Evolutionary conservation across 768 basidiomycete genomes (phyloP).

Genomic region (Chalciporus chontae): DNA sequence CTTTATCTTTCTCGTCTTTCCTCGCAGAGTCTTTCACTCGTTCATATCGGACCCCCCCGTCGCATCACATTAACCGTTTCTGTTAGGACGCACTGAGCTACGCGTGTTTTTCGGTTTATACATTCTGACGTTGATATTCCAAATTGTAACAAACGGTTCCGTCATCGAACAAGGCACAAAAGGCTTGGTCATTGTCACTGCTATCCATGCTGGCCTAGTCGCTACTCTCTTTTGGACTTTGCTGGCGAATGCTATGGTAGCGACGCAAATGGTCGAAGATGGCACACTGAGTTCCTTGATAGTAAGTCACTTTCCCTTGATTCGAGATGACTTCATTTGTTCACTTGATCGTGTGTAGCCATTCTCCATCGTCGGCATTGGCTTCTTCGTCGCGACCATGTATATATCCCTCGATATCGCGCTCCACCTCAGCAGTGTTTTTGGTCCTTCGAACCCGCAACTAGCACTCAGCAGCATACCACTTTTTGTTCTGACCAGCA

Average conservation of each 20-base stretch:
- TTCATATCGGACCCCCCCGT: not conserved
- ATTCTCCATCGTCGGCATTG: slow-evolving; percentile 49
- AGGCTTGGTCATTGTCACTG: slow-evolving; percentile 63
- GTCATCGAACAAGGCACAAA: slow-evolving; percentile 76
- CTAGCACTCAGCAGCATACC: slow-evolving; percentile 58
- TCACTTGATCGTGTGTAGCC: slow-evolving; percentile 43
- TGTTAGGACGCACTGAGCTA: slow-evolving; percentile 64
- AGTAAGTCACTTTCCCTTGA: slow-evolving; percentile 42
- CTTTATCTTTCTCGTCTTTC: not conserved
- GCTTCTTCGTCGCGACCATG: slow-evolving; percentile 66
- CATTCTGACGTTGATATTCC: slow-evolving; percentile 69
- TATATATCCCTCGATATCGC: slow-evolving; percentile 87
- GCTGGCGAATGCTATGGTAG: slow-evolving; percentile 71
- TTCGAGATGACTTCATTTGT: not conserved
- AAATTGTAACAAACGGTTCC: slow-evolving; percentile 78
- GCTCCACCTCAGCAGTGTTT: slow-evolving; percentile 57
- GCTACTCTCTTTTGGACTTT: slow-evolving; percentile 78
- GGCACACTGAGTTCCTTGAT: slow-evolving; percentile 71
- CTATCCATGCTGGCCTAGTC: slow-evolving; percentile 77
- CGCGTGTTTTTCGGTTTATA: slow-evolving; percentile 64
- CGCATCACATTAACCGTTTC: slow-evolving; percentile 4
- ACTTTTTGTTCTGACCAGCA: slow-evolving; percentile 74
- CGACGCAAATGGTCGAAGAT: slow-evolving; percentile 91
- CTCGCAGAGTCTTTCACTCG: not conserved
- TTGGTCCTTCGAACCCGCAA: slow-evolving; percentile 59